Percentiles rank a stretch among this genome's conserved stretches.
These are phyloP conservation scores for Kluyveromyces wickerhamii DNA, from an alignment of 805 yeast genomes.

Conservation along the genomic window DNA sequence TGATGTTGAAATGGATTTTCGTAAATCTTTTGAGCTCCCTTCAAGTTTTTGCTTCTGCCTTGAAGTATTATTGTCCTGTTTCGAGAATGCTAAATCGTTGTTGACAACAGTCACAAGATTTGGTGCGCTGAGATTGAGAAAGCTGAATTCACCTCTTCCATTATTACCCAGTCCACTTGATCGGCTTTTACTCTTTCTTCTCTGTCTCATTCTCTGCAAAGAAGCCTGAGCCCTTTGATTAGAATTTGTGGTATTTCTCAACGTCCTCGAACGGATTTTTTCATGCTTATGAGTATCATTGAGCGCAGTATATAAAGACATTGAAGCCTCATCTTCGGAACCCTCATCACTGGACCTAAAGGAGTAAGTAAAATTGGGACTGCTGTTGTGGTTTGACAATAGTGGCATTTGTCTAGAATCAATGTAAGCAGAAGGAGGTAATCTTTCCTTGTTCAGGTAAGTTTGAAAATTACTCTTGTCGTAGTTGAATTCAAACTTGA, in stretches of 20 bases:
- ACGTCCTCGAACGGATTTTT: conserved; percentile 28
- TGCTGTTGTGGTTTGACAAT: conserved; percentile 3
- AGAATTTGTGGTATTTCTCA: conserved; percentile 38
- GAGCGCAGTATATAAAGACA: conserved; percentile 58
- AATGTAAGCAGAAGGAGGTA: neutral
- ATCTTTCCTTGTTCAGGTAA: conserved; percentile 4
- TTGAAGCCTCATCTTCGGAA: conserved; percentile 56
- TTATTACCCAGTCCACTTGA: conserved; percentile 29
- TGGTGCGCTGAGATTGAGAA: conserved; percentile 29
- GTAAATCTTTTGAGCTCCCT: conserved; percentile 7
- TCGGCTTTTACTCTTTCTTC: conserved; percentile 45
- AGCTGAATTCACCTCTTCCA: conserved; percentile 16
- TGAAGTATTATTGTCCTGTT: conserved; percentile 6
- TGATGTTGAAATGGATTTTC: conserved; percentile 5
- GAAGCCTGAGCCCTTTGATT: conserved; percentile 62
- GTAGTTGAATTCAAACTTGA: conserved; percentile 29
- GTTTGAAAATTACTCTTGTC: conserved; percentile 9
- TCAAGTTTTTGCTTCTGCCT: conserved; percentile 7
- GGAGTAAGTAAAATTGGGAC: neutral
- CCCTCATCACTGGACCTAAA: conserved; percentile 13
- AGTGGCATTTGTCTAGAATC: neutral
- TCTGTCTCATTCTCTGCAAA: conserved; percentile 47
- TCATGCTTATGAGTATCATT: conserved; percentile 30
- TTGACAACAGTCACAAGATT: conserved; percentile 21
- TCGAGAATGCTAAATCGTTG: conserved; percentile 7